Evolutionary conservation across 225 moss, liverwort and hornwort species (phyloP), one percentile per base, ranked within the genome.

Genomic region (Marchantia paleacea): DNA sequence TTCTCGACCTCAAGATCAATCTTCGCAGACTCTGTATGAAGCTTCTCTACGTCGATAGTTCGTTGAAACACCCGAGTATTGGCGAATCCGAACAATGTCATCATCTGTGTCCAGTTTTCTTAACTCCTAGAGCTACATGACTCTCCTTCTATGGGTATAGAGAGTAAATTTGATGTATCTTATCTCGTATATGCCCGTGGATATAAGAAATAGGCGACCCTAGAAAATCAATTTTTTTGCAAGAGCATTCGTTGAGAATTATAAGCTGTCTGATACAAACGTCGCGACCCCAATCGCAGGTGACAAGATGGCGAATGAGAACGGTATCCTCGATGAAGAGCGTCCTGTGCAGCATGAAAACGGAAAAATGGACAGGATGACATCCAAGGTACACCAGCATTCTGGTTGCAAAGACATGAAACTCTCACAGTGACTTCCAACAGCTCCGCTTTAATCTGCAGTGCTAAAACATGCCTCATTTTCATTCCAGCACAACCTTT

Each of bases 261-360:
- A n/a, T 12, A 0, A 22, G 22, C n/a, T 48, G n/a, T 50, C 49
- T 71, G 8, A 48, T 48, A 12, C 48, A 49, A 20, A 16, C 12
- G 70, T 48, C 14, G 7, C 28, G 39, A 71, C 19, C 50, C 10
- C 8, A 7, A 24, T 62, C 24, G n/a, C 72, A 72, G 72, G 51
- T 22, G 24, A 20, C 4, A 72, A 22, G 72, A 72, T 72, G 72
- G 50, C 10, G 72, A 72, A 72, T 52, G 72, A 24, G 72, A 51
- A 47, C 50, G 72, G 50, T 72, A n/a, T 51, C 72, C 24, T 50
- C 11, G 51, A n/a, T 51, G 72, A 72, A 72, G 72, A 50, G 72
- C 48, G 11, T 51, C 51, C 72, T 50, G 72, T 72, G 51, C 51
- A 52, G 51, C 18, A 5, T 14, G 58, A 14, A 16, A 7, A 10